phyloP scores from a whole-genome alignment of 352 stramenopile genomes.

The Pythium periplocum region DNA sequence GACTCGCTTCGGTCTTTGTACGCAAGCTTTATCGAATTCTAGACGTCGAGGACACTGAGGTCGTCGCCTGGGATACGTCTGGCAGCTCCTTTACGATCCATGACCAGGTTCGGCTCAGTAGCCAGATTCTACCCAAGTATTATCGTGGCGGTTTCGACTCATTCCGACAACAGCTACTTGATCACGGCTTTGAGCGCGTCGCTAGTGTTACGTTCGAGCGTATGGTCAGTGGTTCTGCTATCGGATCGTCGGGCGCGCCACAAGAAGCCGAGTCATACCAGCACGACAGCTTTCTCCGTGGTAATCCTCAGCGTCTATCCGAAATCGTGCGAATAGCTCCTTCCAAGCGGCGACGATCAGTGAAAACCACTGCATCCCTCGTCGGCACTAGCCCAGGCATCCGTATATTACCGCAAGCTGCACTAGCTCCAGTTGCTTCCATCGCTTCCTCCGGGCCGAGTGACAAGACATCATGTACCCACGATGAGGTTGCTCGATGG shows the following conservation, averaged over 20 bases:
- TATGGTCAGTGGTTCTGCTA: slow-evolving; percentile 4
- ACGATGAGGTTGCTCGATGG: too few species aligned
- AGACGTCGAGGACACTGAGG: slow-evolving; percentile 40
- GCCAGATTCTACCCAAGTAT: slow-evolving; percentile 51
- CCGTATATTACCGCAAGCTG: too few species aligned
- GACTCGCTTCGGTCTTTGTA: slow-evolving; percentile 56
- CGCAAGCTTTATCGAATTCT: slow-evolving; percentile 76
- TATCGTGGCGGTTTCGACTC: slow-evolving; percentile 55
- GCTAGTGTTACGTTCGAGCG: background rate
- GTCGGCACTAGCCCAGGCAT: too few species aligned
- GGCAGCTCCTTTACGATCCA: slow-evolving; percentile 50
- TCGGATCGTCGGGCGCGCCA: slow-evolving; percentile 12
- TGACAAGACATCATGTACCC: too few species aligned
- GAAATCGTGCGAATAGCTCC: background rate
- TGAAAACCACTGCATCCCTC: too few species aligned
- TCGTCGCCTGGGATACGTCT: slow-evolving; percentile 55
- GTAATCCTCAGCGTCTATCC: background rate
- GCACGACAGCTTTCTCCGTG: background rate
- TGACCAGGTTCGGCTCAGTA: slow-evolving; percentile 42
- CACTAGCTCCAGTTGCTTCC: too few species aligned
- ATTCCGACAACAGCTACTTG: slow-evolving; percentile 63
- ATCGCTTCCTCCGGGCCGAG: too few species aligned
- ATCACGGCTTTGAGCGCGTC: slow-evolving; percentile 50
- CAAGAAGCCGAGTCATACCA: slow-evolving; percentile 8
- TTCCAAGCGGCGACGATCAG: too few species aligned